phyloP scores from a whole-genome alignment of 179 eudicot genomes.

The Camellia oleifera region DNA sequence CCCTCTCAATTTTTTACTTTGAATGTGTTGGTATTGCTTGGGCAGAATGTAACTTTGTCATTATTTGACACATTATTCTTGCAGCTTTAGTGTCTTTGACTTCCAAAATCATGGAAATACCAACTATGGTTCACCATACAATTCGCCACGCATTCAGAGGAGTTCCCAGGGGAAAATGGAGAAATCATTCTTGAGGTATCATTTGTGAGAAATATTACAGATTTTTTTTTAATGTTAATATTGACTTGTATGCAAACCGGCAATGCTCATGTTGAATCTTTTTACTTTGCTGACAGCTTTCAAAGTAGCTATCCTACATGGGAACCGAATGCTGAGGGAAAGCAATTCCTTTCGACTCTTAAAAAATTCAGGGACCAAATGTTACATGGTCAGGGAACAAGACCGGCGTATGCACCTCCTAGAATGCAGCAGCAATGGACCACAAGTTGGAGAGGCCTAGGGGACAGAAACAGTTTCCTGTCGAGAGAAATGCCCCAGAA shows the following conservation, averaged over 20 bases:
- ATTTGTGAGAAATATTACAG: not conserved
- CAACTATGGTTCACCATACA: constrained; percentile 74
- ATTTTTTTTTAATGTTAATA: not conserved
- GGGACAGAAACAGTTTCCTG: constrained; percentile 39
- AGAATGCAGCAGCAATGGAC: constrained; percentile 37
- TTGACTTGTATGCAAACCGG: not conserved
- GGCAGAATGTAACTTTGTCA: not conserved
- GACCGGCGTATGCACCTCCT: constrained; percentile 33
- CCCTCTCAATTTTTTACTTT: not conserved
- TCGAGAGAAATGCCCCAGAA: constrained; percentile 40
- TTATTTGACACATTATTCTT: constrained; percentile 7
- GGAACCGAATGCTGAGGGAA: constrained; percentile 74
- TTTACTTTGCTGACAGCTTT: constrained; percentile 51
- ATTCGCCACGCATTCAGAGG: constrained; percentile 50
- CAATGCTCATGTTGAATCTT: not conserved
- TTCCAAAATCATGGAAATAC: constrained; percentile 81
- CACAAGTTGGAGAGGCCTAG: constrained; percentile 35
- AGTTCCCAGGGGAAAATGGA: constrained; percentile 99
- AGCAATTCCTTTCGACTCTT: constrained; percentile 58
- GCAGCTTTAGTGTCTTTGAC: constrained; percentile 84
- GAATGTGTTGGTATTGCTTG: not conserved
- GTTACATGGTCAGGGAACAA: constrained; percentile 33
- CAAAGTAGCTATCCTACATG: constrained; percentile 80
- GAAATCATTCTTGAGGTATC: constrained; percentile 92
- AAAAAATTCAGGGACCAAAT: constrained; percentile 60